Conservation (phyloP, 2,329 filamentous ascomycete genomes). For the Fusarium penzigii region DNA sequence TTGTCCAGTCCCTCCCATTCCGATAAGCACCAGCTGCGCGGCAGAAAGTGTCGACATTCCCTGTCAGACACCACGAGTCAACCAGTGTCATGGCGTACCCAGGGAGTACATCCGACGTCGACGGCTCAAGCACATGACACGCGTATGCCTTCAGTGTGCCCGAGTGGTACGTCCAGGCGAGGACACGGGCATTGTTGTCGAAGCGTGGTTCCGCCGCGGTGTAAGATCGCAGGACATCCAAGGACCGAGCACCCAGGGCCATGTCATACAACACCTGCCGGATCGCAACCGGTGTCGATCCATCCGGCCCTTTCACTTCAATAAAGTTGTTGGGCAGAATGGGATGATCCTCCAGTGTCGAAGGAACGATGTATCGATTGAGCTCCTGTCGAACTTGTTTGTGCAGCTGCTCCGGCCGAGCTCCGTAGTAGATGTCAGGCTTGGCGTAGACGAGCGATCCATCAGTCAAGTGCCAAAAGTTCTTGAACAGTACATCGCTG, state of each 20-base stretch:
- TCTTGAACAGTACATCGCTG: conserved; percentile 34
- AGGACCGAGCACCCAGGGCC: conserved; percentile 38
- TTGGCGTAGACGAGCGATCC: conserved; percentile 31
- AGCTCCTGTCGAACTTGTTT: conserved; percentile 26
- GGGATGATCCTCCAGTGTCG: conserved; percentile 25
- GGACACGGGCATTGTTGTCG: conserved; percentile 41
- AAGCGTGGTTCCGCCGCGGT: conserved; percentile 28
- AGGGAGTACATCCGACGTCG: conserved; percentile 24
- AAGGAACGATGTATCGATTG: conserved; percentile 34
- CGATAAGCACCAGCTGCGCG: conserved; percentile 39
- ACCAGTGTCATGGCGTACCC: conserved; percentile 44
- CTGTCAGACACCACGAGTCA: conserved; percentile 29
- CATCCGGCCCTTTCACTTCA: conserved; percentile 30
- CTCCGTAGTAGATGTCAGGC: conserved; percentile 38
- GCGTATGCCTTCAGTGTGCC: conserved; percentile 40
- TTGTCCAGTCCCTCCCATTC: conserved; percentile 43
- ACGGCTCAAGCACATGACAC: conserved; percentile 35
- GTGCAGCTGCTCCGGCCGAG: conserved; percentile 33
- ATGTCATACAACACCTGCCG: conserved; percentile 39
- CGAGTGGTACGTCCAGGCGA: conserved; percentile 38
- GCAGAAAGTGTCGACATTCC: conserved; percentile 31
- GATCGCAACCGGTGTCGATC: conserved; percentile 26
- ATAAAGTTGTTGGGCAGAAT: conserved; percentile 6
- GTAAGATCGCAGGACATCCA: conserved; percentile 36
- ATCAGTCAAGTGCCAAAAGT: conserved; percentile 39